Conservation (phyloP, 371 early-diverging fungal genomes). For the Scutellospora calospora region DNA sequence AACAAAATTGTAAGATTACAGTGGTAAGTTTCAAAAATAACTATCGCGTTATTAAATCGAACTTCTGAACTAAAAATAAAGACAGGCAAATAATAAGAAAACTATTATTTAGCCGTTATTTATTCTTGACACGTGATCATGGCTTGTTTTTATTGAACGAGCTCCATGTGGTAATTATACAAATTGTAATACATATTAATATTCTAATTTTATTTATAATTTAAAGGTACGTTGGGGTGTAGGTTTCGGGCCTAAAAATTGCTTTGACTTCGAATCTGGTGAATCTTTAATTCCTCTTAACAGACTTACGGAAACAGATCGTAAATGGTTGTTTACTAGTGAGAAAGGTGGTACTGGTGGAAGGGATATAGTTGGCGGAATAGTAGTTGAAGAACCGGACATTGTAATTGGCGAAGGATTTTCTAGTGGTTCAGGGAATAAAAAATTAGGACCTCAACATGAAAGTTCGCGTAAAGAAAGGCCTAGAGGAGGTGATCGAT, state of each 20-base stretch:
- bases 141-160: too few species aligned
- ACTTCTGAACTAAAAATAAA: background rate
- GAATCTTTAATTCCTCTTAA: conserved; percentile 50
- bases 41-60: too few species aligned
- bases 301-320: conserved; percentile 54
- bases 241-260: conserved; percentile 70
- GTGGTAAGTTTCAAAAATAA: conserved; percentile 20
- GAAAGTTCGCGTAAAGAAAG: background rate
- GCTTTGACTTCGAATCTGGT: conserved; percentile 62
- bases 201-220: background rate
- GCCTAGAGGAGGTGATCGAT: background rate
- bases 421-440: conserved; percentile 41
- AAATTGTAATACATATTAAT: background rate
- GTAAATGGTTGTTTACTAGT: conserved; percentile 50
- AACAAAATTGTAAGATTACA: conserved; percentile 47
- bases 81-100: background rate
- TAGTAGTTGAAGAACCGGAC: conserved; percentile 52
- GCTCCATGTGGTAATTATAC: too few species aligned
- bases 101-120: too few species aligned
- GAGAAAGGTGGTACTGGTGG: conserved; percentile 53
- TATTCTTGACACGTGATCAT: too few species aligned
- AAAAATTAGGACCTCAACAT: conserved; percentile 17
- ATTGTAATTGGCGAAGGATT: conserved; percentile 48
- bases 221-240: conserved; percentile 70
- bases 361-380: conserved; percentile 52